Percentiles rank a stretch among this genome's conserved stretches.
These are phyloP conservation scores for Tylopilus sp. DNA, from an alignment of 768 basidiomycete genomes.

Conservation along the genomic window DNA sequence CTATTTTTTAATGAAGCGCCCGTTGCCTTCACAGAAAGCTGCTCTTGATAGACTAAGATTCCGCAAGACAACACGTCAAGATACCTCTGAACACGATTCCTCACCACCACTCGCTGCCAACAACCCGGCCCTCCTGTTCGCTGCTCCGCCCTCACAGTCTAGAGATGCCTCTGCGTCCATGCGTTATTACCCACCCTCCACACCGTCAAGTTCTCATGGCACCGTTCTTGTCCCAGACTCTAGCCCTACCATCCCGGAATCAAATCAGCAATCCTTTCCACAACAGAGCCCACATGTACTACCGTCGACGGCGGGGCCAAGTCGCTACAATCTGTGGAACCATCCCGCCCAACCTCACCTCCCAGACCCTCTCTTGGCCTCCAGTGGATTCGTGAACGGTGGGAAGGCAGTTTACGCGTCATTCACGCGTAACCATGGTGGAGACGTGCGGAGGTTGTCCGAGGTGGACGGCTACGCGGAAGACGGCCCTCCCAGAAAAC, in stretches of 20 bases:
- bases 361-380: slow-evolving; percentile 54
- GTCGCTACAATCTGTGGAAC: slow-evolving; percentile 36
- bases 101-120: slow-evolving; percentile 62
- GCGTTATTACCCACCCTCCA: slow-evolving; percentile 52
- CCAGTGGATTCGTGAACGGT: slow-evolving; percentile 54
- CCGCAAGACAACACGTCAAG: slow-evolving; percentile 40
- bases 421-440: slow-evolving; percentile 41
- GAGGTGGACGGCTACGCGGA: slow-evolving; percentile 41
- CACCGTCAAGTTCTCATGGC: slow-evolving; percentile 43
- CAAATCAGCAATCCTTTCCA: slow-evolving; percentile 34
- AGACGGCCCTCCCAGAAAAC: slow-evolving; percentile 70
- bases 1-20: slow-evolving; percentile 34
- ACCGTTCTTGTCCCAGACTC: slow-evolving; percentile 75
- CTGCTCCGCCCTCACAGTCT: slow-evolving; percentile 58
- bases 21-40: slow-evolving; percentile 36
- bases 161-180: slow-evolving; percentile 71
- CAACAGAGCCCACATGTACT: slow-evolving; percentile 41
- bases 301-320: slow-evolving; percentile 39
- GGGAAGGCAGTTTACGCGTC: slow-evolving; percentile 47
- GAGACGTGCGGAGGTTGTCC: slow-evolving; percentile 36
- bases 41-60: slow-evolving; percentile 46
- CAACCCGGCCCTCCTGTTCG: slow-evolving; percentile 43
- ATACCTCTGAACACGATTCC: slow-evolving; percentile 23
- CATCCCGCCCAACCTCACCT: slow-evolving; percentile 32
- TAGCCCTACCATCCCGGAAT: slow-evolving; percentile 52